phyloP scores from a whole-genome alignment of 176 grass and related monocot genomes.

The Aegilops umbellulata region DNA sequence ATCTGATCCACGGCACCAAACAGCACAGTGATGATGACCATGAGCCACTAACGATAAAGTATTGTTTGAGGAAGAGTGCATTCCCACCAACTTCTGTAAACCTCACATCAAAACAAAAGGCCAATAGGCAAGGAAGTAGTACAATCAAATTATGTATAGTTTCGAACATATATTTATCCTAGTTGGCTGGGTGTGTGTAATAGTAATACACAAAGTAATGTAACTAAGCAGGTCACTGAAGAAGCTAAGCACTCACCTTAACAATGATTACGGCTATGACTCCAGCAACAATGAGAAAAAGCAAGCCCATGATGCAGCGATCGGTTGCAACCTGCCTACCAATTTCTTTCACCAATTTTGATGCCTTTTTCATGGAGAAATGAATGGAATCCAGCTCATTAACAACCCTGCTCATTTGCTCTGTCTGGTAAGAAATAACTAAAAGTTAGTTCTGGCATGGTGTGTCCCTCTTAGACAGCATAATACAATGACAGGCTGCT shows the following conservation, averaged over 20 bases:
- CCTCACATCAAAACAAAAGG: slow-evolving; percentile 3
- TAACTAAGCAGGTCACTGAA: not conserved
- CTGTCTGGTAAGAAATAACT: slow-evolving; percentile 60
- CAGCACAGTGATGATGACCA: not conserved
- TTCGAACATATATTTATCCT: not conserved
- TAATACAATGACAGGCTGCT: not conserved
- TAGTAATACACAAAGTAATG: not conserved
- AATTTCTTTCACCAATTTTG: slow-evolving; percentile 92
- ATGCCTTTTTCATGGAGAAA: slow-evolving; percentile 96
- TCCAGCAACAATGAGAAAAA: slow-evolving; percentile 91
- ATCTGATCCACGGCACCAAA: not conserved
- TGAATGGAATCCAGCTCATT: slow-evolving; percentile 98
- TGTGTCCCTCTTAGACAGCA: not conserved
- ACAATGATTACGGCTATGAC: slow-evolving; percentile 88
- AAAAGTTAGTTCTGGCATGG: not conserved
- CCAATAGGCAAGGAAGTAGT: not conserved
- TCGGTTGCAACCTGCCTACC: slow-evolving; percentile 95
- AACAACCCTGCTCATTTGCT: slow-evolving; percentile 94
- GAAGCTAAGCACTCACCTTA: slow-evolving; percentile 55
- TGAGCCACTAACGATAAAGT: not conserved
- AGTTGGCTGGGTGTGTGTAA: not conserved
- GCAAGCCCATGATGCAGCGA: slow-evolving; percentile 89
- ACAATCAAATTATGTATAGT: not conserved
- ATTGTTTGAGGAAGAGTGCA: not conserved
- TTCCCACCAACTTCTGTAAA: not conserved